Evolutionary conservation across 306 rosid species (phyloP), one percentile per base, ranked within the genome.

Genomic region (Quercus robur): DNA sequence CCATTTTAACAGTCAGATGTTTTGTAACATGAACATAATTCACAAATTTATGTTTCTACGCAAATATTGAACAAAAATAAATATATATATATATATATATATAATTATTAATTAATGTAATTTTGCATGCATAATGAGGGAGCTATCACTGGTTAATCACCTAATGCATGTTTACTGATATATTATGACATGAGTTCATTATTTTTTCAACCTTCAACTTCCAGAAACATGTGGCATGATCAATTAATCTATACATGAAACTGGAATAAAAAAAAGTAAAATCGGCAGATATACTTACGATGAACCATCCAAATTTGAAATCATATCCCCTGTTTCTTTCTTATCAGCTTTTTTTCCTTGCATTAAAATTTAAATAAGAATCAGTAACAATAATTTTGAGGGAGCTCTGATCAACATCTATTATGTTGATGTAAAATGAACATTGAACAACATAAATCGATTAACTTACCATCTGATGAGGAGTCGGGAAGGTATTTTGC

Each of bases 401-500:
- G 25, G 46, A 68, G 41, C 51, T 9, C 38, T 46, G 2, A 30
- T 56, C 25, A 71, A 44, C 21, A 67, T 56, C 66, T 33, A 61
- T 56, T 51, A 33, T 14, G 77, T 12, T 41, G 54, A 41, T 41
- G 46, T 41, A 41, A 41, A 41, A 41, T 41, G 46, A 41, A 75
- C 61, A 79, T 54, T 74, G 73, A 73, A 78, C 41, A 76, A 59
- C n/a, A 26, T 61, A 74, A 76, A 80, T 51, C 56, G 70, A 78
- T 83, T 78, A 78, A 81, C 96, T 52, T 87, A 95, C 99, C 99
- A 89, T 93, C 98, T 33, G 97, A 84, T 11, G 91, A 81, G 79
- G 91, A 86, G 74, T 93, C 98, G 0, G 99, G 99, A 64, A 95
- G 84, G 84, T 93, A 95, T 83, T 95, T 95, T 72, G 99, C 98